Conservation (phyloP, 75 land plant species). For the Sequoiadendron giganteum region DNA sequence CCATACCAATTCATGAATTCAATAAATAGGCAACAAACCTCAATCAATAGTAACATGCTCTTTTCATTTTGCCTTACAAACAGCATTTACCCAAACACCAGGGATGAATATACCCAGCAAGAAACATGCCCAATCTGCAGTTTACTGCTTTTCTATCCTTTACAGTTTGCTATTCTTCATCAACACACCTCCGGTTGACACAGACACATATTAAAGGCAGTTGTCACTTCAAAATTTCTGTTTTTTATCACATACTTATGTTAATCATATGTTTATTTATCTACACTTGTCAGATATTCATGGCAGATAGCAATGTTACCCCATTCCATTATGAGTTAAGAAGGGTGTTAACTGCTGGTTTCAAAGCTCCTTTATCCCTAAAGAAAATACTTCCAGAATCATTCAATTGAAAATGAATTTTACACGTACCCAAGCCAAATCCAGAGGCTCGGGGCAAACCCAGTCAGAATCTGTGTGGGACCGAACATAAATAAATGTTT, state of each 20-base stretch:
- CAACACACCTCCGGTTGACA: background rate
- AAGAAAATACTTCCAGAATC: constrained; percentile 73
- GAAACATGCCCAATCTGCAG: background rate
- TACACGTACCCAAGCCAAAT: too few species aligned
- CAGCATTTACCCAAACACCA: background rate
- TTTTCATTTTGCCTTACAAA: background rate
- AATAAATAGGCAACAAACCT: background rate
- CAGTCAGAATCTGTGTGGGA: too few species aligned
- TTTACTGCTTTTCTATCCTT: background rate
- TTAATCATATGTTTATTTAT: background rate
- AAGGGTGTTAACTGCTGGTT: constrained; percentile 65
- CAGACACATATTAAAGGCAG: background rate
- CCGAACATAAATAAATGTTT: too few species aligned
- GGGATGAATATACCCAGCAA: background rate
- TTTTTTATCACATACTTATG: background rate
- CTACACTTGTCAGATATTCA: background rate
- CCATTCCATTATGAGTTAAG: constrained; percentile 48
- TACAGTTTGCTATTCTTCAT: background rate
- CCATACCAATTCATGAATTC: background rate
- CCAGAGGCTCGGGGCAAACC: too few species aligned
- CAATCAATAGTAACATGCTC: background rate
- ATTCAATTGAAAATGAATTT: constrained; percentile 64
- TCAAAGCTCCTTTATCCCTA: constrained; percentile 62
- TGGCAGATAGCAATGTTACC: constrained; percentile 24
- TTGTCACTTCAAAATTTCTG: background rate